Evolutionary conservation across 495 filamentous ascomycete species (phyloP).

Genomic region (Neurospora sp.): DNA sequence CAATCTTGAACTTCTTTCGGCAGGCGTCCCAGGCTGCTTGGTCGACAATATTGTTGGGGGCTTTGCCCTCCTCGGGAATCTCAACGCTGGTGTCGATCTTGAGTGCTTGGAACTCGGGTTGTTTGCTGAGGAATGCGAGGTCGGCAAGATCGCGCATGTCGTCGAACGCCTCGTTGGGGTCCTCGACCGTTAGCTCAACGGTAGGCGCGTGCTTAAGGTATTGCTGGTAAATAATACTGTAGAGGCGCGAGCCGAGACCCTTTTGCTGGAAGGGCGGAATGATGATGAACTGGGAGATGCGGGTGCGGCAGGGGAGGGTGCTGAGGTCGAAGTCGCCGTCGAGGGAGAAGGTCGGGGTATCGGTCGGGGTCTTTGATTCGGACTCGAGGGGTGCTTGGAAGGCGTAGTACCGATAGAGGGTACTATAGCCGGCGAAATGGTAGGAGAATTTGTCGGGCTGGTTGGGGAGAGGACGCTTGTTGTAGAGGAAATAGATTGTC

Average conservation of each 20-base stretch:
- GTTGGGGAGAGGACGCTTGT: slow-evolving; percentile 42
- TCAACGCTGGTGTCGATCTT: slow-evolving; percentile 36
- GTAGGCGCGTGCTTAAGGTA: slow-evolving; percentile 53
- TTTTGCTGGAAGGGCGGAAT: slow-evolving; percentile 77
- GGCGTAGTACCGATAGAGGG: slow-evolving; percentile 75
- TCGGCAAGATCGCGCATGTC: slow-evolving; percentile 80
- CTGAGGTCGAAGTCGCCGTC: slow-evolving; percentile 19
- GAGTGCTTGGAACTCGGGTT: slow-evolving; percentile 43
- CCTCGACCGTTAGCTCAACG: slow-evolving; percentile 84
- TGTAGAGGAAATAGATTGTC: slow-evolving; percentile 79
- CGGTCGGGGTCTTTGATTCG: slow-evolving; percentile 2
- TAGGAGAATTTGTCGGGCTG: slow-evolving; percentile 46
- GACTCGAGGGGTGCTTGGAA: slow-evolving; percentile 22
- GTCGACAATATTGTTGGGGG: slow-evolving; percentile 56
- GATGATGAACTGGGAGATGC: slow-evolving; percentile 92
- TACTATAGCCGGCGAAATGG: slow-evolving; percentile 74
- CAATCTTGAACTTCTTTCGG: slow-evolving; percentile 62
- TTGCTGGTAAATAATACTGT: slow-evolving; percentile 60
- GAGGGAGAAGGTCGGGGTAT: slow-evolving; percentile 13
- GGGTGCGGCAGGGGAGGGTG: slow-evolving; percentile 53
- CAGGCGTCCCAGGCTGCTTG: slow-evolving; percentile 46
- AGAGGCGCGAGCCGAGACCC: slow-evolving; percentile 72
- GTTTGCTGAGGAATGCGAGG: slow-evolving; percentile 50
- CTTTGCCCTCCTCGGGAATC: slow-evolving; percentile 31
- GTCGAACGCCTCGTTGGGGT: slow-evolving; percentile 92